Conservation (phyloP, 495 filamentous ascomycete species). For the Penicillium silybi region DNA sequence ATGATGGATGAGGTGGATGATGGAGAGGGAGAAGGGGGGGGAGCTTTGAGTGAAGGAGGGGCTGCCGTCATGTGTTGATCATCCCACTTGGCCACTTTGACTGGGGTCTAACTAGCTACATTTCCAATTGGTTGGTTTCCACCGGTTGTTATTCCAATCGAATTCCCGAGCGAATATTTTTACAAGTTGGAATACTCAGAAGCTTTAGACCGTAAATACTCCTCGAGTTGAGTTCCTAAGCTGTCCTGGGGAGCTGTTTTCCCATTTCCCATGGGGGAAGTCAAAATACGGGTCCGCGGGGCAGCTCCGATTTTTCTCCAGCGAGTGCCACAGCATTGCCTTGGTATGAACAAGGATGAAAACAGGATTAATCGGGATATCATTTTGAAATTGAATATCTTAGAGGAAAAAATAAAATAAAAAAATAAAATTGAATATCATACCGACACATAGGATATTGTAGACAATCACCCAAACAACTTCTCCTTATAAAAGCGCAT, state of each 20-base stretch:
- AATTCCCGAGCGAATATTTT: neutral
- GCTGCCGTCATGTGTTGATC: constrained; percentile 31
- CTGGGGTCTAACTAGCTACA: neutral
- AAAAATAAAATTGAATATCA: neutral
- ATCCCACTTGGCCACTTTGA: constrained; percentile 4
- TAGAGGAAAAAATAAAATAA: neutral
- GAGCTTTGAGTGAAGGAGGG: constrained; percentile 25
- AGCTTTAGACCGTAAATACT: neutral
- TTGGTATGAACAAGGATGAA: neutral
- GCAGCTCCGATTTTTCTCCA: neutral
- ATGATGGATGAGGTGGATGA: constrained; percentile 39
- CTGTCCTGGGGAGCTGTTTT: neutral
- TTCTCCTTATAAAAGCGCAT: constrained; percentile 67
- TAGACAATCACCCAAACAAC: constrained; percentile 23
- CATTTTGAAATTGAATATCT: too few species aligned
- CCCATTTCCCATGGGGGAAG: neutral
- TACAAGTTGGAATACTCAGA: neutral
- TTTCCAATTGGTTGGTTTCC: neutral
- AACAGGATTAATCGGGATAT: neutral
- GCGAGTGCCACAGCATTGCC: neutral
- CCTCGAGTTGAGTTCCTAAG: neutral
- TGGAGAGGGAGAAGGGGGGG: constrained; percentile 8
- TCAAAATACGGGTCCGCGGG: neutral
- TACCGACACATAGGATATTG: neutral
- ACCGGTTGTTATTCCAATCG: neutral